phyloP scores from a whole-genome alignment of 2,329 filamentous ascomycete genomes.

The Pseudonectria foliicola region DNA sequence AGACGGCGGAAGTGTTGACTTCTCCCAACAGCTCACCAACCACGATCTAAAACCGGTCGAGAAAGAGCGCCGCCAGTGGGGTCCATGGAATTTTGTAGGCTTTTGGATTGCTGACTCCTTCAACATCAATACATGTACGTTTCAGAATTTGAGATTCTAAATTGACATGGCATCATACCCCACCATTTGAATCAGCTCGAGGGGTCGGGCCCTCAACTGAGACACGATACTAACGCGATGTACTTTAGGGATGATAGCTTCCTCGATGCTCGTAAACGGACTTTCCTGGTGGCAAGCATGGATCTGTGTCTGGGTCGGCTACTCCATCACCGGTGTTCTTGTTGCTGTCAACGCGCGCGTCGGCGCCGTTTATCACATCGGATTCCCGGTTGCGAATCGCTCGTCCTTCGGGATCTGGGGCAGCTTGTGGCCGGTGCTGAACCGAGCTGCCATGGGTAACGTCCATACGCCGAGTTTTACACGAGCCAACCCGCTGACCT shows the following conservation, averaged over 20 bases:
- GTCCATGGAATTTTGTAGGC: conserved; percentile 77
- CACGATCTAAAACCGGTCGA: conserved; percentile 77
- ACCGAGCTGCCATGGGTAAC: conserved; percentile 70
- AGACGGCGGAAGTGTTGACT: conserved; percentile 10
- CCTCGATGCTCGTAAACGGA: conserved; percentile 69
- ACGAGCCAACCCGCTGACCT: conserved; percentile 6
- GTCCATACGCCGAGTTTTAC: not conserved
- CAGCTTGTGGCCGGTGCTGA: conserved; percentile 80
- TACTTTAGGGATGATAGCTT: conserved; percentile 65
- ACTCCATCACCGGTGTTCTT: conserved; percentile 68
- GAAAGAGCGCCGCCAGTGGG: conserved; percentile 73
- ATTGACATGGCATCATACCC: too few species aligned
- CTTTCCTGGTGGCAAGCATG: conserved; percentile 89
- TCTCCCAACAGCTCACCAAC: conserved; percentile 58
- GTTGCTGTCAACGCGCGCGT: conserved; percentile 74
- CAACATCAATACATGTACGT: conserved; percentile 73
- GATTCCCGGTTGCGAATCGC: conserved; percentile 74
- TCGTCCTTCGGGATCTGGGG: conserved; percentile 87
- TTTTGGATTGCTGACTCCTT: conserved; percentile 84
- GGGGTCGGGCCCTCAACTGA: too few species aligned
- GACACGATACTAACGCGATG: too few species aligned
- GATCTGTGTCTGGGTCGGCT: conserved; percentile 84
- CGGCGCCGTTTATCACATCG: conserved; percentile 80
- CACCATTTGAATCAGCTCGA: too few species aligned
- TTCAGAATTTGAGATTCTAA: too few species aligned